Conservation (phyloP, 257 asterid species). For the Primulina huaijiensis region DNA sequence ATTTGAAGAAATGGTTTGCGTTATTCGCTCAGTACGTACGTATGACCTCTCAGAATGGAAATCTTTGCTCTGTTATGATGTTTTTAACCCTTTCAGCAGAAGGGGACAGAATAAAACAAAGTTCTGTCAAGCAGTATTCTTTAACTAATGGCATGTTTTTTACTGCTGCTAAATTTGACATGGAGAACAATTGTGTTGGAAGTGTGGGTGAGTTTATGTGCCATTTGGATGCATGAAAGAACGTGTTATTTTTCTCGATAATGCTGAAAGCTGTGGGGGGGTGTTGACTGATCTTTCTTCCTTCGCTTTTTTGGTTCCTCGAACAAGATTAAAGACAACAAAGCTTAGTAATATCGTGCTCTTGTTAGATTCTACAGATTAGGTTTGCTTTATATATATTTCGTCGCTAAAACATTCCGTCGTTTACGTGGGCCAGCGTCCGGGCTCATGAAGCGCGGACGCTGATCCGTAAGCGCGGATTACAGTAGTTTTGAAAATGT, state of each 20-base stretch:
- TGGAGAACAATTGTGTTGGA: conserved; percentile 4
- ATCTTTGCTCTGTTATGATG: background rate
- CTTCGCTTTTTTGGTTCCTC: conserved; percentile 6
- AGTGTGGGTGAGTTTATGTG: conserved; percentile 25
- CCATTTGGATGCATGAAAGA: conserved; percentile 35
- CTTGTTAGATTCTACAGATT: no score
- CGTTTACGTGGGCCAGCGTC: no score
- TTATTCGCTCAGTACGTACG: background rate
- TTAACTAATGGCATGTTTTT: background rate
- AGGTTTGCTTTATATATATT: no score
- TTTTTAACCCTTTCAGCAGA: conserved; percentile 13
- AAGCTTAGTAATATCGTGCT: no score
- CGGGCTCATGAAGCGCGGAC: no score
- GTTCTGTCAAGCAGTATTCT: conserved; percentile 2
- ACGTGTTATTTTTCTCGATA: conserved; percentile 43
- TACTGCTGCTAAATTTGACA: conserved; percentile 8
- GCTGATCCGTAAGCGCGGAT: no score
- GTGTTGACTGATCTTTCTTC: conserved; percentile 14
- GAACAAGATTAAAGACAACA: background rate
- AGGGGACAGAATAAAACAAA: conserved; percentile 31
- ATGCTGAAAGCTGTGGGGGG: conserved; percentile 50
- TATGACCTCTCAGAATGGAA: background rate
- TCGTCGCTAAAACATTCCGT: no score
- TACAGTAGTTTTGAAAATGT: no score
- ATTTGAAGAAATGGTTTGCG: conserved; percentile 20